A percentile compares a stretch with the other conserved stretches of the same genome.
These are phyloP conservation scores for Morella rubra DNA, from an alignment of 306 rosid genomes.

Conservation along the genomic window DNA sequence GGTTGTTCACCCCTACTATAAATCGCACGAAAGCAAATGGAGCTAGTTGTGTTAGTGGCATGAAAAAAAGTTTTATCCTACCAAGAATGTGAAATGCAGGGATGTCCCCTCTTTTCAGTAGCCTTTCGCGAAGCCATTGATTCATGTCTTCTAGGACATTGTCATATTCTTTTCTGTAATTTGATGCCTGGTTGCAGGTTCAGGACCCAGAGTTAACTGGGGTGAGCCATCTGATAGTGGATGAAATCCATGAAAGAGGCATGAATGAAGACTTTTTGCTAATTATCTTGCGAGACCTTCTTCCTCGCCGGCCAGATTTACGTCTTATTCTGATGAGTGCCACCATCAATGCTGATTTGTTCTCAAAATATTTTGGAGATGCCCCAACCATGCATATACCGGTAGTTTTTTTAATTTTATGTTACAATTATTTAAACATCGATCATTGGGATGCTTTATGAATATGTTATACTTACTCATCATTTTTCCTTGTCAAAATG, in stretches of 20 bases:
- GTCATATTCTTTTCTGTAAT: conserved; percentile 26
- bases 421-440: conserved; percentile 13
- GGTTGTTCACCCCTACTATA: no score
- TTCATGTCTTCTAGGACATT: conserved; percentile 23
- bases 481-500: conserved; percentile 24
- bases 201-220: conserved; percentile 84
- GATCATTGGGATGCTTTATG: conserved; percentile 7
- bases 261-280: conserved; percentile 92
- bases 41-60: neutral
- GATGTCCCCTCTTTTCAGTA: neutral
- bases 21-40: no score
- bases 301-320: conserved; percentile 92
- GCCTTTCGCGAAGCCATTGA: conserved; percentile 16
- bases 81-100: neutral
- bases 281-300: conserved; percentile 85
- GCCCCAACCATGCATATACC: conserved; percentile 83
- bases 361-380: conserved; percentile 80
- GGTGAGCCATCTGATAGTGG: conserved; percentile 90
- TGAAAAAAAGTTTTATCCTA: neutral
- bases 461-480: conserved; percentile 25
- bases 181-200: conserved; percentile 56
- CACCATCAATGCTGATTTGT: conserved; percentile 90
- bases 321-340: conserved; percentile 96
- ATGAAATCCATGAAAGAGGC: conserved; percentile 99
- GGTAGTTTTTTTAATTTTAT: conserved; percentile 43